Evolutionary conservation across 305 asterid genomes (phyloP).

Genomic region (Fraxinus ornus): DNA sequence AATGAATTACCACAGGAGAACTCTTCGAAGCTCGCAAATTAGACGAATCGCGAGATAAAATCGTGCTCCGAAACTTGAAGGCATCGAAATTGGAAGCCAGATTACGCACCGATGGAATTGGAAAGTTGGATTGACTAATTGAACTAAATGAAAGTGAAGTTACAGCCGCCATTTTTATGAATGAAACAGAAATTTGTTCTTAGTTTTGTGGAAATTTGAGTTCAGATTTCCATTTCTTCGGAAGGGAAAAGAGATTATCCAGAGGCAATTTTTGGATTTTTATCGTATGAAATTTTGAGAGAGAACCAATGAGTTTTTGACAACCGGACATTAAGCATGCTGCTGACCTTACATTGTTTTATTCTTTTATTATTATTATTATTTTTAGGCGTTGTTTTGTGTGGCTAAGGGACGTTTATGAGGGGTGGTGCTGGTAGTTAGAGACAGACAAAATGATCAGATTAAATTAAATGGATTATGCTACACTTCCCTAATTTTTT

Average conservation of each 20-base stretch:
- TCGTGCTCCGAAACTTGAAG: constrained; percentile 47
- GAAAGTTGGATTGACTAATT: constrained; percentile 49
- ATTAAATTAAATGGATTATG: no score
- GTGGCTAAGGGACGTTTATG: no score
- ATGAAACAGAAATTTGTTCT: background rate
- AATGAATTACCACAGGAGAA: constrained; percentile 54
- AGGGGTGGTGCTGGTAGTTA: no score
- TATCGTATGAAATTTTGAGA: background rate
- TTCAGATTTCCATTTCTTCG: constrained; percentile 23
- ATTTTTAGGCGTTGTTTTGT: no score
- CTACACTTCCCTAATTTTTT: no score
- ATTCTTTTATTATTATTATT: no score
- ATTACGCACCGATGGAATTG: constrained; percentile 34
- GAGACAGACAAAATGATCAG: no score
- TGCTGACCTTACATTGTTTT: no score
- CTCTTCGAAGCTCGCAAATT: constrained; percentile 34
- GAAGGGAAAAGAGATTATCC: constrained; percentile 35
- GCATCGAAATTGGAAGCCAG: constrained; percentile 40
- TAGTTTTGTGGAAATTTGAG: constrained; percentile 1
- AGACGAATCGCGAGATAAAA: constrained; percentile 26
- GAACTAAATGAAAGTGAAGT: constrained; percentile 62
- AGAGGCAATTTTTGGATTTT: background rate
- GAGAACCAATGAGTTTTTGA: background rate
- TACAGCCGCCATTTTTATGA: constrained; percentile 60
- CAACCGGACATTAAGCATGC: no score